phyloP scores from a whole-genome alignment of 1,284 basidiomycete species.

The Puccinia triticina region DNA sequence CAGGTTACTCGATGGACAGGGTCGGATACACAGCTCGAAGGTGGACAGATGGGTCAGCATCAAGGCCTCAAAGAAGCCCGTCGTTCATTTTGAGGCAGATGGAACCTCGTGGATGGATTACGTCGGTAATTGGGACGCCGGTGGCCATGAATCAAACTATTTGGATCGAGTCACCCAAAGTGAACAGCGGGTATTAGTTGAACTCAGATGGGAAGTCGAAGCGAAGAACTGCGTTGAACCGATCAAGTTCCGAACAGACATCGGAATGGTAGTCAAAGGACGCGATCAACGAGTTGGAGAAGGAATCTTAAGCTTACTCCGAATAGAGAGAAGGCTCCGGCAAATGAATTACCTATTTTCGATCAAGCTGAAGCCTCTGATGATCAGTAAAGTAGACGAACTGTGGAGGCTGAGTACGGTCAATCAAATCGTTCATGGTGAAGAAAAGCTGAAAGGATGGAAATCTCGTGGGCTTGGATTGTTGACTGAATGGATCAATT shows the following conservation, averaged over 20 bases:
- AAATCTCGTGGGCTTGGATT: slow-evolving; percentile 81
- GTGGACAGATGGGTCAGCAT: slow-evolving; percentile 42
- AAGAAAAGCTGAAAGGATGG: slow-evolving; percentile 81
- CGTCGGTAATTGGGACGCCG: slow-evolving; percentile 87
- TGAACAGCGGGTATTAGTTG: slow-evolving; percentile 77
- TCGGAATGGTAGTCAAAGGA: slow-evolving; percentile 80
- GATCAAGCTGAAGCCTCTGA: slow-evolving; percentile 77
- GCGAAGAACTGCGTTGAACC: slow-evolving; percentile 82
- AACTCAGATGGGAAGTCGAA: slow-evolving; percentile 75
- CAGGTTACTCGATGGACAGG: slow-evolving; percentile 80
- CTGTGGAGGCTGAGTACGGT: slow-evolving; percentile 93
- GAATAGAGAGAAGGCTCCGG: slow-evolving; percentile 71
- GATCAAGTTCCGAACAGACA: slow-evolving; percentile 80
- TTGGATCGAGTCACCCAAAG: slow-evolving; percentile 80
- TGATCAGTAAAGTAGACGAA: slow-evolving; percentile 82
- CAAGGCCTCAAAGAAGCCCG: slow-evolving; percentile 39
- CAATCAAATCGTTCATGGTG: slow-evolving; percentile 87
- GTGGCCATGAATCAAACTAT: slow-evolving; percentile 81
- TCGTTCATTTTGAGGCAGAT: slow-evolving; percentile 65
- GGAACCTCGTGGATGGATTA: slow-evolving; percentile 74
- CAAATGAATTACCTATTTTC: slow-evolving; percentile 80
- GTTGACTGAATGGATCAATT: slow-evolving; percentile 77
- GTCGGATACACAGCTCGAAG: slow-evolving; percentile 67
- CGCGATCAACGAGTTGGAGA: slow-evolving; percentile 84
- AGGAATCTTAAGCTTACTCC: slow-evolving; percentile 73